Base-by-base conservation (phyloP, 2,329 filamentous ascomycete species). In the Metarhizium rileyi region DNA sequence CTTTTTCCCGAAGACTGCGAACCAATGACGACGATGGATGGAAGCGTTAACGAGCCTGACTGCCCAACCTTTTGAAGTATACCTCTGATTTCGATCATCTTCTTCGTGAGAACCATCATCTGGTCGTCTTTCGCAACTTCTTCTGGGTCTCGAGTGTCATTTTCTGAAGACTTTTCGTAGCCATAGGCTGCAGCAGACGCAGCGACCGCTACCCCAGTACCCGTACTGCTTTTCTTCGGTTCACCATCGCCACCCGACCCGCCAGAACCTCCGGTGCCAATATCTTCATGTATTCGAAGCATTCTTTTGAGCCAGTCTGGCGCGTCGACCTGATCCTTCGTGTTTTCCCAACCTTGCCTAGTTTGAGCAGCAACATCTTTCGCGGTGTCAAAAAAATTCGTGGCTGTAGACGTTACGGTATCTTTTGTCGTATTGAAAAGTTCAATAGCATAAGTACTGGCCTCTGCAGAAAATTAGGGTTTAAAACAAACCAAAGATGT, bases 101-200 rank as follows among this genome's bases (percentile, higher is more conserved):
- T 97, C 72, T 93, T 91, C 2, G 94, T 98, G 61, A 98, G 74
- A 57, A 96, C 77, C 93, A 98, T 98, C 91, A 98, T 98, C 68
- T 98, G 93, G 64, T 98, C 93, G 61, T 98, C 93, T 60, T 83
- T 82, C 18, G 89, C 87, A 45, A 78, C 75, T 61, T 86, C 81
- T 50, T 84, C 80, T 20, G 71, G 74, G 8, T 75, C 72, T 49
- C 82, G 74, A 4, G 74, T 67, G 55, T 84, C 80, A 33, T 91
- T 81, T 33, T 86, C 81, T 36, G 74, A 69, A 2, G 81, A 79
- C 50, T 84, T 75, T 22, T 88, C 83, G 59, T 90, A 85, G 35
- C 85, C 88, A 63, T 95, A 89, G 0, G 87, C 88, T 16, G 85
- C 80, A 28, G 83, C 87, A 30, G 85, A 83, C 26, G 84, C 86